phyloP scores from a whole-genome alignment of 2,329 filamentous ascomycete genomes.

The Fusarium zealandicum region DNA sequence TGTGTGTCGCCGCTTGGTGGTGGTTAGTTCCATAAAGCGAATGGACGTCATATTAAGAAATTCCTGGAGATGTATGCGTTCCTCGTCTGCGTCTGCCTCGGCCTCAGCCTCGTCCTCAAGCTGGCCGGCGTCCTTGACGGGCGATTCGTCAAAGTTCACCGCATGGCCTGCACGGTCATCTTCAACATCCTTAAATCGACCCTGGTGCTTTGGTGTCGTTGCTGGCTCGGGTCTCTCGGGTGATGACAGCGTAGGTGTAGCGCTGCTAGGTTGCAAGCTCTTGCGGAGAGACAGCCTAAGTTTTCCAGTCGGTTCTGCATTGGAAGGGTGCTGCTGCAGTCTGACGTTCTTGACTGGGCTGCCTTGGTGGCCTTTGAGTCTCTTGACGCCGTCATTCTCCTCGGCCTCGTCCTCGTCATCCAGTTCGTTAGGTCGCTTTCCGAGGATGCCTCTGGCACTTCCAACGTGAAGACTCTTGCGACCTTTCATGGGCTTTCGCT shows the following conservation, averaged over 20 bases:
- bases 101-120: constrained; percentile 57
- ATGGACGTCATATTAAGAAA: constrained; percentile 96
- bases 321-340: constrained; percentile 72
- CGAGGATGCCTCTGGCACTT: constrained; percentile 74
- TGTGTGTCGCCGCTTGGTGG: constrained; percentile 90
- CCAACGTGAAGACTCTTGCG: constrained; percentile 81
- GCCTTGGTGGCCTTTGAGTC: constrained; percentile 73
- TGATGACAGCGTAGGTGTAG: constrained; percentile 54
- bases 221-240: constrained; percentile 54
- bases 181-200: constrained; percentile 62
- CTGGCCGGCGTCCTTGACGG: constrained; percentile 51
- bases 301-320: constrained; percentile 71
- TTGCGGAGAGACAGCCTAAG: constrained; percentile 58
- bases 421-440: constrained; percentile 76
- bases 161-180: constrained; percentile 56
- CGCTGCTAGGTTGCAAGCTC: constrained; percentile 56
- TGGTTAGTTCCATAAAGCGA: constrained; percentile 98
- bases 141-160: constrained; percentile 53
- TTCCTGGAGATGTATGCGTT: constrained; percentile 82
- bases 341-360: constrained; percentile 80
- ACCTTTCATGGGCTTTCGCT: constrained; percentile 70
- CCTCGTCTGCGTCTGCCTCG: constrained; percentile 58
- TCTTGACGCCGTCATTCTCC: constrained; percentile 68
- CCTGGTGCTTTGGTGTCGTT: constrained; percentile 64
- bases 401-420: constrained; percentile 67